Conservation (phyloP, 495 filamentous ascomycete genomes). For the Penicillium goetzii region DNA sequence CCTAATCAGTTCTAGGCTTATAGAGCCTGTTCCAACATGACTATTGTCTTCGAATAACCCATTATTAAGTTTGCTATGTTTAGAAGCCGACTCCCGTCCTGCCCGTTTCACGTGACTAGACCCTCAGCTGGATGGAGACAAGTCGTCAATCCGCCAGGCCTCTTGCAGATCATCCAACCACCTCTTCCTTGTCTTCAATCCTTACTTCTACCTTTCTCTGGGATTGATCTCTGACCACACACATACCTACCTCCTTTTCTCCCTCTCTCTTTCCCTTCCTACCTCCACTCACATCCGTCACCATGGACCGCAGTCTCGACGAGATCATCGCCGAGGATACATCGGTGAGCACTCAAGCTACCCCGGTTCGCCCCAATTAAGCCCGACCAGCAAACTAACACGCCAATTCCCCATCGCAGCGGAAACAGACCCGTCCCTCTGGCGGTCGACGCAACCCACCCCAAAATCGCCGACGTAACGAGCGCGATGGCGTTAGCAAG, state of each 20-base stretch:
- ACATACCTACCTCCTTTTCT: not conserved
- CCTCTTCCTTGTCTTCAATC: conserved; percentile 6
- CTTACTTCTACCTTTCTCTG: conserved; percentile 4
- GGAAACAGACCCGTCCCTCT: conserved; percentile 42
- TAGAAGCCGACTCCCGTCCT: not conserved
- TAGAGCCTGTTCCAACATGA: not conserved
- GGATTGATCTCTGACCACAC: conserved; percentile 1
- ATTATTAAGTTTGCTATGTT: not conserved
- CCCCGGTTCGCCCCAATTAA: not conserved
- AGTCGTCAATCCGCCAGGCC: conserved; percentile 8
- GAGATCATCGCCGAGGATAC: conserved; percentile 82
- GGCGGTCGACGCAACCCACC: conserved; percentile 53
- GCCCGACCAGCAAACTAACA: conserved; percentile 20
- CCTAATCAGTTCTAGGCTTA: not conserved
- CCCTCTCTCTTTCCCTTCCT: conserved; percentile 7
- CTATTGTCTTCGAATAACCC: not conserved
- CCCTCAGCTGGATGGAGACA: conserved; percentile 11
- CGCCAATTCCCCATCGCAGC: conserved; percentile 25
- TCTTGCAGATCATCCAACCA: conserved; percentile 9
- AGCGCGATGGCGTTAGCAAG: conserved; percentile 76
- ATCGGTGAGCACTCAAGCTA: conserved; percentile 50
- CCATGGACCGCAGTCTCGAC: conserved; percentile 82
- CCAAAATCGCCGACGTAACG: conserved; percentile 63
- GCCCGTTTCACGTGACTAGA: conserved; percentile 9
- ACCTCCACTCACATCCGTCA: conserved; percentile 17